These are phyloP conservation scores for Barnettozyma pratensis DNA, from an alignment of 805 yeast genomes.

Conservation along the genomic window DNA sequence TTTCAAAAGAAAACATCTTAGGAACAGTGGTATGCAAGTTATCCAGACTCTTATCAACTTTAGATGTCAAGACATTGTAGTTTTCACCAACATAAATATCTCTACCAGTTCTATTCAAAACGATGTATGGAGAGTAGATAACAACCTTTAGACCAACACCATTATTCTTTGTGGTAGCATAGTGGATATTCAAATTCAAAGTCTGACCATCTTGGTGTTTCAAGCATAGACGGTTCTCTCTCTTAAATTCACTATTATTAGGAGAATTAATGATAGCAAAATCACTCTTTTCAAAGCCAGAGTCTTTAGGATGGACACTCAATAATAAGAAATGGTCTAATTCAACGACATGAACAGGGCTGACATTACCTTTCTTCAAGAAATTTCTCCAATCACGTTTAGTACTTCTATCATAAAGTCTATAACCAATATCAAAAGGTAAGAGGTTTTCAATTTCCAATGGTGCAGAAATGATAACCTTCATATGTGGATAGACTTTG, in stretches of 20 bases:
- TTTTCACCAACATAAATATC: slow-evolving; percentile 53
- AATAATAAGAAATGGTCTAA: slow-evolving; percentile 65
- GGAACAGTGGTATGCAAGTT: slow-evolving; percentile 42
- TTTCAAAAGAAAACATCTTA: slow-evolving; percentile 79
- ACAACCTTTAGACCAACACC: slow-evolving; percentile 60
- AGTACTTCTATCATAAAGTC: slow-evolving; percentile 70
- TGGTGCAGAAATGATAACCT: slow-evolving; percentile 75
- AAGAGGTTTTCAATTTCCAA: slow-evolving; percentile 76
- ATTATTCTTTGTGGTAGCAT: slow-evolving; percentile 43
- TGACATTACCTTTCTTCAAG: slow-evolving; percentile 59
- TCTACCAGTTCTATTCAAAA: slow-evolving; percentile 75
- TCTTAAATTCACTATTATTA: slow-evolving; percentile 43
- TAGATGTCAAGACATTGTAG: slow-evolving; percentile 46
- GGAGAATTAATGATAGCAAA: slow-evolving; percentile 68
- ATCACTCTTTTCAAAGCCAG: slow-evolving; percentile 61
- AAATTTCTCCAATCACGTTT: slow-evolving; percentile 61
- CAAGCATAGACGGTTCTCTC: slow-evolving; percentile 49
- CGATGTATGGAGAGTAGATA: slow-evolving; percentile 79
- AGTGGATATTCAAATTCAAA: slow-evolving; percentile 59
- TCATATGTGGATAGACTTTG: slow-evolving; percentile 79
- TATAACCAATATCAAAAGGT: slow-evolving; percentile 74
- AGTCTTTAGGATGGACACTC: slow-evolving; percentile 58
- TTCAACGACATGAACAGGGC: slow-evolving; percentile 76
- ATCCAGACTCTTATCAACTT: slow-evolving; percentile 28
- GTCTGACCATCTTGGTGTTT: slow-evolving; percentile 62